These are phyloP conservation scores for Rhodocollybia butyracea DNA, from an alignment of 768 basidiomycete genomes.

Conservation along the genomic window DNA sequence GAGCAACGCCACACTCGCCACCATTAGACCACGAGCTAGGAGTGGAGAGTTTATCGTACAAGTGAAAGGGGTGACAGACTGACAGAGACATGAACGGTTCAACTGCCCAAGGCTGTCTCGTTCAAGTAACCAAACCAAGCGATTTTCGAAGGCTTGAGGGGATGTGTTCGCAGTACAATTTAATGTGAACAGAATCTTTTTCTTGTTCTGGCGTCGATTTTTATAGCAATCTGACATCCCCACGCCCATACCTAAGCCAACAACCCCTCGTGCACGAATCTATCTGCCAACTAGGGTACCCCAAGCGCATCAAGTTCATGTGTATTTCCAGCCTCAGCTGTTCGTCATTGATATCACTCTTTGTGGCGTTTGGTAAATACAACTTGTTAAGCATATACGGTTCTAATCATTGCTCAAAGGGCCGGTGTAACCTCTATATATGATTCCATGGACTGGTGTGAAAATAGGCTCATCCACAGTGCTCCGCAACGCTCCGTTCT, in stretches of 20 bases:
- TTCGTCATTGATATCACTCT: slow-evolving; percentile 54
- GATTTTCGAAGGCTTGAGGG: slow-evolving; percentile 50
- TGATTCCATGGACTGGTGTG: slow-evolving; percentile 39
- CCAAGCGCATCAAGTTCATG: slow-evolving; percentile 43
- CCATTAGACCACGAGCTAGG: too few relatives aligned
- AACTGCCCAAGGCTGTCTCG: slow-evolving; percentile 38
- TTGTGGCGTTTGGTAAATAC: slow-evolving; percentile 44
- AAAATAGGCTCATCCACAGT: slow-evolving; percentile 13
- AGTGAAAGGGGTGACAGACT: too few relatives aligned
- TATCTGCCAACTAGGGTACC: slow-evolving; percentile 38
- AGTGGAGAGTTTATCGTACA: too few relatives aligned
- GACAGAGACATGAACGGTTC: slow-evolving; percentile 32
- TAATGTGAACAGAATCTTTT: slow-evolving; percentile 4
- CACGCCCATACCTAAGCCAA: slow-evolving; percentile 15
- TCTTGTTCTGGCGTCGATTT: slow-evolving; percentile 2
- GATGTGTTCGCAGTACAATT: slow-evolving; percentile 27
- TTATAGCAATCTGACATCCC: slow-evolving; percentile 8
- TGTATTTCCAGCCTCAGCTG: slow-evolving; percentile 46
- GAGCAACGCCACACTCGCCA: too few relatives aligned
- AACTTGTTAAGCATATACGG: not conserved
- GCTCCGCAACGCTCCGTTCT: not conserved
- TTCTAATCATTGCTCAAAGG: slow-evolving; percentile 25
- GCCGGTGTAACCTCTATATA: slow-evolving; percentile 47
- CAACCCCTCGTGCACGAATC: slow-evolving; percentile 13
- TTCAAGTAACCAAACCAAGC: slow-evolving; percentile 36